Conservation (phyloP, 768 basidiomycete genomes). For the Collybiopsis confluens region DNA sequence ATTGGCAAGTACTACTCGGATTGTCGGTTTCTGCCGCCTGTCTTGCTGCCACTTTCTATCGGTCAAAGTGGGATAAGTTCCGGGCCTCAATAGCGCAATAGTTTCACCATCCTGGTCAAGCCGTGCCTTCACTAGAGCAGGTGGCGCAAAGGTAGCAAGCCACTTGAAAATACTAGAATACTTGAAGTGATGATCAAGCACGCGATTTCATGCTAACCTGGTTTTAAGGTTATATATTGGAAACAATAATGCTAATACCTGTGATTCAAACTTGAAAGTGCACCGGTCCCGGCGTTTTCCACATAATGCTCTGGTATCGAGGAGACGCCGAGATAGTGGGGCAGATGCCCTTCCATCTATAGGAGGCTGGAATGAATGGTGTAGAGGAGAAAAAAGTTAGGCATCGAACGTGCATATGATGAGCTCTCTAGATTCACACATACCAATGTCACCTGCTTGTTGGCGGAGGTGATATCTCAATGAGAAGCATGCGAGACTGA, state of each 20-base stretch:
- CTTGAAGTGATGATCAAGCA: background rate
- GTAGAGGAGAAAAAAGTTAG: background rate
- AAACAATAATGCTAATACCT: slow-evolving; percentile 17
- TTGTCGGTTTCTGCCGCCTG: no score
- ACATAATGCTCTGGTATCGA: slow-evolving; percentile 37
- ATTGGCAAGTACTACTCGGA: no score
- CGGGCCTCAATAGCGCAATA: slow-evolving; percentile 4
- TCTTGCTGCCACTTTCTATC: no score
- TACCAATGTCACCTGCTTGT: slow-evolving; percentile 21
- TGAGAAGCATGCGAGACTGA: background rate
- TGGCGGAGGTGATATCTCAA: background rate
- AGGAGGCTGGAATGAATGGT: slow-evolving; percentile 56
- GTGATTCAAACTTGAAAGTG: slow-evolving; percentile 48
- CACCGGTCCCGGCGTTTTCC: slow-evolving; percentile 49
- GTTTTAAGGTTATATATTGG: slow-evolving; percentile 36
- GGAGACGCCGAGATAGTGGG: no score
- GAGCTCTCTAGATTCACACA: background rate
- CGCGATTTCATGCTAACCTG: slow-evolving; percentile 29
- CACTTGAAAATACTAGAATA: slow-evolving; percentile 19
- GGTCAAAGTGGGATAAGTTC: no score
- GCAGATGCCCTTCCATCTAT: no score
- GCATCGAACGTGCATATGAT: background rate
- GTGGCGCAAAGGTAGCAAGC: slow-evolving; percentile 44
- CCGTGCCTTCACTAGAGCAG: slow-evolving; percentile 41
- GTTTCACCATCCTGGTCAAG: slow-evolving; percentile 34